phyloP scores from a whole-genome alignment of 345 rosid species.

The Eucalyptus albens region DNA sequence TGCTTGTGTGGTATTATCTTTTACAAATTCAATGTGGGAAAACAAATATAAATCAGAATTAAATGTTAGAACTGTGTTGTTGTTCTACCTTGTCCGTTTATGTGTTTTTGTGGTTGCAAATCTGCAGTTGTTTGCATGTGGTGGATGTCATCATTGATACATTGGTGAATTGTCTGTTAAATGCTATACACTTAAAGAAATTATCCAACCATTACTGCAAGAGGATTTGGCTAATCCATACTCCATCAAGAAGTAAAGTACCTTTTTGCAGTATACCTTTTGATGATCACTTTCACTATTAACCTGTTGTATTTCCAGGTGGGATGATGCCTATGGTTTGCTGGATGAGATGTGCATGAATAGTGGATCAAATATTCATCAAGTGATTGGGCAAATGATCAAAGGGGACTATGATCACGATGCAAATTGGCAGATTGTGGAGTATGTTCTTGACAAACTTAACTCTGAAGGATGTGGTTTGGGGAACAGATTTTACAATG shows the following conservation, averaged over 20 bases:
- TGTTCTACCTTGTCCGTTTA: not conserved
- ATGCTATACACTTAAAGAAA: not conserved
- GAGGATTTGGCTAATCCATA: not conserved
- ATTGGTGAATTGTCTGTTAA: not conserved
- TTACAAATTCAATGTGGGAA: not conserved
- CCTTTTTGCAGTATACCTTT: not conserved
- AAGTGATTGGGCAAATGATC: slow-evolving; percentile 88
- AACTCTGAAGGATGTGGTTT: slow-evolving; percentile 82
- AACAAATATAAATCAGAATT: not conserved
- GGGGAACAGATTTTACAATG: slow-evolving; percentile 85
- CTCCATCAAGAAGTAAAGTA: not conserved
- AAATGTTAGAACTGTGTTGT: not conserved
- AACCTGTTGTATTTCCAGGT: slow-evolving; percentile 30
- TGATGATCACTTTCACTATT: not conserved
- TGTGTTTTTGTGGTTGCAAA: not conserved
- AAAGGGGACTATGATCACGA: slow-evolving; percentile 84
- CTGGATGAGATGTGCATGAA: slow-evolving; percentile 71
- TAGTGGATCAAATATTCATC: slow-evolving; percentile 73
- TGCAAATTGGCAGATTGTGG: slow-evolving; percentile 93
- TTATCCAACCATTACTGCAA: not conserved
- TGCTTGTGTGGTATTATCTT: not conserved
- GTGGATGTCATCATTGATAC: not conserved
- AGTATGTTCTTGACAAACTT: slow-evolving; percentile 78
- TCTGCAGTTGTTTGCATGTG: not conserved
- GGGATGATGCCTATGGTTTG: slow-evolving; percentile 64